Evolutionary conservation across 257 asterid species (phyloP).

Genomic region (Nicotiana undulata): DNA sequence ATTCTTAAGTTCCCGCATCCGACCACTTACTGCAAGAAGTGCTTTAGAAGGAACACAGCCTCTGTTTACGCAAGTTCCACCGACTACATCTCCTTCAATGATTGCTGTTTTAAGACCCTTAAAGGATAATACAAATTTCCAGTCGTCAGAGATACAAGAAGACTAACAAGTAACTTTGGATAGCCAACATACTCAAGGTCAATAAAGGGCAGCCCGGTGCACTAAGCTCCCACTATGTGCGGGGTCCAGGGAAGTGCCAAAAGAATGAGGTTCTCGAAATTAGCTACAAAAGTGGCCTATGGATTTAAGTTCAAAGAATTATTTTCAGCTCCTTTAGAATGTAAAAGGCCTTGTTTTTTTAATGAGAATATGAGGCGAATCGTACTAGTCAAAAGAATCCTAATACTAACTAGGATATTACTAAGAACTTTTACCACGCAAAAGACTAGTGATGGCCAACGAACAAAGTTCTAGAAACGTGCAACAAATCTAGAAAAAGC

Average conservation of each 20-base stretch:
- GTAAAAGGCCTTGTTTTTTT: neutral
- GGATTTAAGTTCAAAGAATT: neutral
- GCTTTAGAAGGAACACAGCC: constrained; percentile 94
- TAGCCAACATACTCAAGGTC: neutral
- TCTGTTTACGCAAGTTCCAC: constrained; percentile 91
- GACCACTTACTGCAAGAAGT: constrained; percentile 82
- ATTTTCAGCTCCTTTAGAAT: neutral
- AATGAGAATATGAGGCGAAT: neutral
- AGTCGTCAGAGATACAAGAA: neutral
- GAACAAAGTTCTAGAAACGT: neutral
- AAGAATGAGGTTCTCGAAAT: neutral
- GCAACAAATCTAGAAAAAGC: neutral
- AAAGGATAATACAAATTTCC: neutral
- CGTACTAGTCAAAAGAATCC: neutral
- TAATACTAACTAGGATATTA: neutral
- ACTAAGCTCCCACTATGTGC: too few species aligned
- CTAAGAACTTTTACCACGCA: neutral
- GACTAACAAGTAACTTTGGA: neutral
- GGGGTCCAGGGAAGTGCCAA: too few species aligned
- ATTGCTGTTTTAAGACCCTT: constrained; percentile 92
- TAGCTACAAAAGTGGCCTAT: neutral
- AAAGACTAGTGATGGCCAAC: neutral
- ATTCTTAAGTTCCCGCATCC: constrained; percentile 85
- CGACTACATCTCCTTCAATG: constrained; percentile 80
- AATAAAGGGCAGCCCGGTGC: too few species aligned